Percentiles rank a stretch among this genome's conserved stretches.
Conservation (phyloP, 2,329 filamentous ascomycete genomes). For the Diplodia intermedia region DNA sequence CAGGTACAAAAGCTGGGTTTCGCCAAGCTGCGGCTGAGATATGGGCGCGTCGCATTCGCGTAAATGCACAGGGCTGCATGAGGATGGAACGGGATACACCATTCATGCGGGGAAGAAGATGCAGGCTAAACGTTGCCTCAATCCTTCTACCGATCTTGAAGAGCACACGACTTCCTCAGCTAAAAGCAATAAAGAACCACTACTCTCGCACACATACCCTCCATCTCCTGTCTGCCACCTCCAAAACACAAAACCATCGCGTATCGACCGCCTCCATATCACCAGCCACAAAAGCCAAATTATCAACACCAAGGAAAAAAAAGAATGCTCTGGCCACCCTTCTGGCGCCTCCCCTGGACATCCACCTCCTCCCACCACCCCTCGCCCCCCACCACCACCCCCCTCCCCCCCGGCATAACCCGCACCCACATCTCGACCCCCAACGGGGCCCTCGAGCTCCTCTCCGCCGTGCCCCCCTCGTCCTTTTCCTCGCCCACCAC, state of each 20-base stretch:
- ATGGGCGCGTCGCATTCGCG: slow-evolving; percentile 3
- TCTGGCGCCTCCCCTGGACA: slow-evolving; percentile 41
- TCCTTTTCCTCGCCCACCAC: neutral
- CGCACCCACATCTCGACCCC: slow-evolving; percentile 55
- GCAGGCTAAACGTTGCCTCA: neutral
- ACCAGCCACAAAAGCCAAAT: neutral
- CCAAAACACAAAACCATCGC: neutral
- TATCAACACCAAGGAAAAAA: neutral
- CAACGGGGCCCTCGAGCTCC: slow-evolving; percentile 58
- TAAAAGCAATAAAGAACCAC: neutral
- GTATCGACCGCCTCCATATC: neutral
- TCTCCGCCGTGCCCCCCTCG: slow-evolving; percentile 46
- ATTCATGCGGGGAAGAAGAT: slow-evolving; percentile 1
- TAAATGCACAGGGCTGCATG: neutral
- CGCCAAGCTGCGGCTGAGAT: slow-evolving; percentile 27
- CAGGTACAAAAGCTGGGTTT: neutral
- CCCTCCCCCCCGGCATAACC: slow-evolving; percentile 53
- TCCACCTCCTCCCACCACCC: slow-evolving; percentile 38
- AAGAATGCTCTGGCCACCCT: slow-evolving; percentile 42
- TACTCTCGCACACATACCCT: neutral
- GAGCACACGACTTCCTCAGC: neutral
- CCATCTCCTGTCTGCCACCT: neutral
- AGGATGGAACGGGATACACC: neutral
- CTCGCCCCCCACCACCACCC: slow-evolving; percentile 33
- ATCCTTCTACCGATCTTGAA: neutral